Evolutionary conservation across 768 basidiomycete species (phyloP), one percentile per base, ranked within the genome.

Genomic region (Hirschioporus abietinus): DNA sequence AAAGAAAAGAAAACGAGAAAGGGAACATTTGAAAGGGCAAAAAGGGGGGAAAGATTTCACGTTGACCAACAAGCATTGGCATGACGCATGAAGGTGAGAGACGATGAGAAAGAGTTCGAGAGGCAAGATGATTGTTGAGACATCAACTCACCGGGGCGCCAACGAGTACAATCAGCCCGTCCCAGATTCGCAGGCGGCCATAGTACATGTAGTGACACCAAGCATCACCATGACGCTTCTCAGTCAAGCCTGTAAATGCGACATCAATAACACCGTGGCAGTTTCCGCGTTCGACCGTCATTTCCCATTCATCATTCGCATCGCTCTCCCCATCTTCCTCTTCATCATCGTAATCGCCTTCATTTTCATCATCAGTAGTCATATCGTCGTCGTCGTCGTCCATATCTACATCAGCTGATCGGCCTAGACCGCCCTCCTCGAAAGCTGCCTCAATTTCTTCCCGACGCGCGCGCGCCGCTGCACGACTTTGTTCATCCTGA

Each of bases 201-300:
- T 82, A 81, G 66, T 82, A 83, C 15, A 68, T 76, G 68, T 81
- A 84, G 64, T 75, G 74, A 59, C 81, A 75, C 84, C 83, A 85
- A 27, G 83, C 86, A 52, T 79, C 73, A 1, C 78, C 78, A 65
- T 86, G 83, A 4, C 71, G 73, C 12, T 70, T 64, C 67, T 87
- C 84, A 20, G 86, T 87, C 85, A 86, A 81, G 64, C 89, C 89
- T 15, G 83, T 84, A 68, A 91, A 74, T 34, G 89, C 78, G 60
- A 88, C 83, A 69, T 91, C 89, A 65, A 75, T 76, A 5, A 89
- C 80, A 0, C 89, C 88, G 35, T 77, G 73, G 65, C 90, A 91
- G 35, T 71, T 73, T 18, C 73, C 70, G 17, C 42, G 42, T 34
- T 64, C 60, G 78, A 65, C 15, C 24, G 66, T 65, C 68, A 67